Evolutionary conservation across 1,139 yeast genomes (phyloP).

Genomic region (Suhomyces taliae): DNA sequence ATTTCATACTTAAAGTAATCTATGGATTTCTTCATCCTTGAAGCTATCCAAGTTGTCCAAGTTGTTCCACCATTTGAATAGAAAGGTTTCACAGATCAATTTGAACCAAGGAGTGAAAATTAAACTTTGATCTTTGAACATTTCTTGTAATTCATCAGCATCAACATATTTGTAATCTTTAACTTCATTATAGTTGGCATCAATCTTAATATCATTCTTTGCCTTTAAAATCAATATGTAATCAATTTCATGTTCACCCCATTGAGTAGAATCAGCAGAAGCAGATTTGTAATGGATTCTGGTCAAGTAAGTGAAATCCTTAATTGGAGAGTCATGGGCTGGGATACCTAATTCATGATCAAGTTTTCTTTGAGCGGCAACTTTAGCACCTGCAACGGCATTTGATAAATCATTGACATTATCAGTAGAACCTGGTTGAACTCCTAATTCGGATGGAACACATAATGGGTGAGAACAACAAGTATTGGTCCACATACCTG

Average conservation of each 20-base stretch:
- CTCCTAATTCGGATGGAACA: constrained; percentile 75
- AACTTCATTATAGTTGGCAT: constrained; percentile 78
- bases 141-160: constrained; percentile 60
- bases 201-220: constrained; percentile 48
- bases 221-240: constrained; percentile 80
- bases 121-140: constrained; percentile 67
- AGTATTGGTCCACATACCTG: constrained; percentile 97
- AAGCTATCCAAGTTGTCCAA: constrained; percentile 55
- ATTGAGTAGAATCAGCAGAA: constrained; percentile 61
- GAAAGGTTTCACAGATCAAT: constrained; percentile 84
- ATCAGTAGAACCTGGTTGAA: constrained; percentile 19
- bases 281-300: constrained; percentile 95
- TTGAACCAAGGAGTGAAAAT: constrained; percentile 98
- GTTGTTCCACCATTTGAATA: constrained; percentile 92
- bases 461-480: constrained; percentile 98
- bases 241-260: constrained; percentile 99
- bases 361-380: constrained; percentile 89
- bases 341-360: constrained; percentile 90
- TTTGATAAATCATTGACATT: constrained; percentile 43
- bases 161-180: constrained; percentile 77
- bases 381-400: constrained; percentile 76
- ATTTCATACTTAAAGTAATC: constrained; percentile 34
- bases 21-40: constrained; percentile 46
- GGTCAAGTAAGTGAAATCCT: constrained; percentile 77
- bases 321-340: constrained; percentile 59